Conservation (phyloP, 164 flowering plant species). For the Litsea cubeba region DNA sequence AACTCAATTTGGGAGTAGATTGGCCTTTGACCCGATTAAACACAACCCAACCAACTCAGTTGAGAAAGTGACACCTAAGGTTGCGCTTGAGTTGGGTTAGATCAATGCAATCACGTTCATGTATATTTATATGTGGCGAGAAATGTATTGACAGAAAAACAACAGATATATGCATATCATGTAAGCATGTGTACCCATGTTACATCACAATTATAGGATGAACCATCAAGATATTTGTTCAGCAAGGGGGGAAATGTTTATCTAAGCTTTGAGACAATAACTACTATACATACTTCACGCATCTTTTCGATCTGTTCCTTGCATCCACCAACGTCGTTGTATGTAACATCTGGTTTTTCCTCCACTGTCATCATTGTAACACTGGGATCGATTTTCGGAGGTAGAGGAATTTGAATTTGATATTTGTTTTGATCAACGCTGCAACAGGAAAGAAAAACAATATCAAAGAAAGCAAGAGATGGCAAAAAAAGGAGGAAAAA, state of each 20-base stretch:
- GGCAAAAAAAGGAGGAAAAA: neutral
- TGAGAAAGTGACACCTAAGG: too few species aligned
- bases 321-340: slow-evolving; percentile 98
- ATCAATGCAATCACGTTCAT: too few species aligned
- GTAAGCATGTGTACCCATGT: too few species aligned
- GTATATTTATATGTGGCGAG: too few species aligned
- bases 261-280: neutral
- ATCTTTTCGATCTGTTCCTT: slow-evolving; percentile 98
- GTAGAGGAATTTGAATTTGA: slow-evolving; percentile 94
- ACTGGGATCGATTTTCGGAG: slow-evolving; percentile 97
- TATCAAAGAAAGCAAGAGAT: neutral
- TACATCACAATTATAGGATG: too few species aligned
- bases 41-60: too few species aligned
- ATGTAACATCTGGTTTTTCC: slow-evolving; percentile 97
- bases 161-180: too few species aligned
- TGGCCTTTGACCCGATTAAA: too few species aligned
- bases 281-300: slow-evolving; percentile 62
- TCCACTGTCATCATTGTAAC: slow-evolving; percentile 99
- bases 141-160: too few species aligned
- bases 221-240: too few species aligned
- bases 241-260: neutral
- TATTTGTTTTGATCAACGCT: slow-evolving; percentile 95
- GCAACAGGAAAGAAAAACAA: slow-evolving; percentile 16
- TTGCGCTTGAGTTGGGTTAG: too few species aligned
- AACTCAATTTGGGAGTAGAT: too few species aligned